Evolutionary conservation across 1,284 basidiomycete genomes (phyloP).

Genomic region (Moesziomyces parantarcticus): DNA sequence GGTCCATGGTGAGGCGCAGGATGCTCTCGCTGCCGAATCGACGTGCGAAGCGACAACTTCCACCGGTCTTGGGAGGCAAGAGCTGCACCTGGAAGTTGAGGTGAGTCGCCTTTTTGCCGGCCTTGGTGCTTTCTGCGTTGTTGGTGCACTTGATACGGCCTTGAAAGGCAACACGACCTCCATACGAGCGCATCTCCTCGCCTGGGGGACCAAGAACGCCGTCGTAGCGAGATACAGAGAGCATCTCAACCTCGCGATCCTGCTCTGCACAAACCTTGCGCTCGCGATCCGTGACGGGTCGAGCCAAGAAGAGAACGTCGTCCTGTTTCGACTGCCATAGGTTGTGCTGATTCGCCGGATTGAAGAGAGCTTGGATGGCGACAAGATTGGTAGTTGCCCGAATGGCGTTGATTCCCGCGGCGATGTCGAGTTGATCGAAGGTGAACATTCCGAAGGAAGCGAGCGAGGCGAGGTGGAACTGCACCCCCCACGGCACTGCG

Average conservation of each 20-base stretch:
- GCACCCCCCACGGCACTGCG: conserved; percentile 30
- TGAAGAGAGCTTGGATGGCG: conserved; percentile 18
- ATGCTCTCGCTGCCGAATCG: conserved; percentile 40
- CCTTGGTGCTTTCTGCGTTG: neutral
- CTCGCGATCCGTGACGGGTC: conserved; percentile 18
- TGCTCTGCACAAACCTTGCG: conserved; percentile 21
- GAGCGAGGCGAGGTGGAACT: conserved; percentile 35
- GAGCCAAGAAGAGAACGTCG: conserved; percentile 10
- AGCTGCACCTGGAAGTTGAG: conserved; percentile 22
- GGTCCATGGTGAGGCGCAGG: conserved; percentile 35
- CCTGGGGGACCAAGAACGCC: conserved; percentile 34
- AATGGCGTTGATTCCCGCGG: conserved; percentile 13
- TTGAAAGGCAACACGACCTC: conserved; percentile 37
- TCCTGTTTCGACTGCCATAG: conserved; percentile 13
- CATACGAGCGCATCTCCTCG: conserved; percentile 29
- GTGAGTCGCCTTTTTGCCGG: conserved; percentile 1
- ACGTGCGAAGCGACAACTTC: conserved; percentile 37
- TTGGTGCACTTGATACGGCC: conserved; percentile 16
- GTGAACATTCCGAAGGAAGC: conserved; percentile 12
- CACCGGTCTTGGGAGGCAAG: conserved; percentile 29
- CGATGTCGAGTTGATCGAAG: conserved; percentile 21
- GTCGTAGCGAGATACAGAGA: conserved; percentile 4
- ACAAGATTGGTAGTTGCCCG: conserved; percentile 16
- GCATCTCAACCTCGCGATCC: conserved; percentile 27
- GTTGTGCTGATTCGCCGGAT: conserved; percentile 9